Base-by-base conservation (phyloP, 345 rosid genomes). In the Kernera saxatilis region DNA sequence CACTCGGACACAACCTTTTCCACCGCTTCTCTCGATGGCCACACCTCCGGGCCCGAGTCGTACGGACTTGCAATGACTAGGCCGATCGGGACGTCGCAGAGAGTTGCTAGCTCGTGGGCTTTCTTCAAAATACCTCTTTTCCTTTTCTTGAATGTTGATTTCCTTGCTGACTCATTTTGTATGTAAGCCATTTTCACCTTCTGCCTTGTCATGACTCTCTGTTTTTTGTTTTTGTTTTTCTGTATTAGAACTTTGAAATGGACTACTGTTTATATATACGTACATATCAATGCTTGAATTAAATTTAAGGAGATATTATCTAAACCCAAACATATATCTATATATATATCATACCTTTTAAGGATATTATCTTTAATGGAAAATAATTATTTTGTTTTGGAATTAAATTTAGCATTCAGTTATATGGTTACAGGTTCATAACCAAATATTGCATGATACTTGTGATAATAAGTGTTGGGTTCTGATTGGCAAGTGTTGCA, bases 91-190 rank as follows among this genome's bases (percentile, higher is more conserved):
- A 88, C 77, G 9, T 78, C 94, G 19, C 94, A 89, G 0, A 87
- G 84, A 10, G 82, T 85, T 49, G 78, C 79, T n/a, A 87, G 67
- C 77, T 89, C 92, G 15, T 78, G 56, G 44, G 84, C 86, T 75
- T 89, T 89, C 80, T 87, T 89, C 74, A 87, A 35, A 29, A 89
- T 2, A 0, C 92, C 96, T 43, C 64, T 82, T 70, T 84, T 84
- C 65, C 96, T 79, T 64, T 87, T 89, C 82, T 82, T 89, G 76
- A 50, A 84, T 3, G 92, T 84, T 36, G 85, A 84, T 57, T 77
- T 87, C 37, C 90, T 84, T 23, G 82, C 61, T 1, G 83, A 30
- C 18, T 87, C 89, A 18, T 80, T 82, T 35, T 57, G n/a, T 4
- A 89, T 85, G 56, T 45, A 83, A 2, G 79, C 63, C 29, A 89